Evolutionary conservation across 257 asterid species (phyloP), one percentile per base, ranked within the genome.

Genomic region (Solanum pinnatisectum): DNA sequence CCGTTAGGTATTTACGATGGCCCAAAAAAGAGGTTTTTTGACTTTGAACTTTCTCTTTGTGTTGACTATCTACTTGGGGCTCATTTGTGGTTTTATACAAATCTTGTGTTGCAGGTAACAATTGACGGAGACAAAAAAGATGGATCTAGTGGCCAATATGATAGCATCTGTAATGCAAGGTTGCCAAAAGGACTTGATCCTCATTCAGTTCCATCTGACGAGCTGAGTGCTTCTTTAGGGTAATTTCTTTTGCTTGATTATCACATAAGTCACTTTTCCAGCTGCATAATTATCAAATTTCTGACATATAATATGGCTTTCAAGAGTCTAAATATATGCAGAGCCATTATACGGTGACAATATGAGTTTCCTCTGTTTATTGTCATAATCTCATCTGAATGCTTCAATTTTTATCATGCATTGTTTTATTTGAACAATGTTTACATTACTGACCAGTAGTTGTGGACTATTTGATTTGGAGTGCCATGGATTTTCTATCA

Each of bases 141-240:
- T 91, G 95, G 94, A 23, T 91, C 89, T 89, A 78, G 72, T 76
- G 96, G 97, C 46, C 96, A 90, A 89, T 97, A 91, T 90, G 98
- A 97, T 92, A 91, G 96, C 84, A 94, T 97, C 87, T 97, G 98
- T 90, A 90, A 90, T 92, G 96, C 98, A 40, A 98, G 99, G 87
- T 92, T 97, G 92, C 99, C 99, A 40, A 94, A 93, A 93, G 99
- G 99, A 84, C 96, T 97, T 83, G 99, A 97, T 91, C 98, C 99
- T 82, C 98, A 97, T 92, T 97, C 99, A 74, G 98, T 95, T 92
- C 96, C 98, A 84, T 89, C 98, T 22, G 96, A 93, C 16, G 99
- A 97, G 93, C 99, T 97, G 89, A 95, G 95, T 44, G 98, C 98
- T 40, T 94, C 99, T 71, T 90, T 96, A 92, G 97, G 99, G 99